Conservation (phyloP, 129 eudicot species). For the Tagetes patula region DNA sequence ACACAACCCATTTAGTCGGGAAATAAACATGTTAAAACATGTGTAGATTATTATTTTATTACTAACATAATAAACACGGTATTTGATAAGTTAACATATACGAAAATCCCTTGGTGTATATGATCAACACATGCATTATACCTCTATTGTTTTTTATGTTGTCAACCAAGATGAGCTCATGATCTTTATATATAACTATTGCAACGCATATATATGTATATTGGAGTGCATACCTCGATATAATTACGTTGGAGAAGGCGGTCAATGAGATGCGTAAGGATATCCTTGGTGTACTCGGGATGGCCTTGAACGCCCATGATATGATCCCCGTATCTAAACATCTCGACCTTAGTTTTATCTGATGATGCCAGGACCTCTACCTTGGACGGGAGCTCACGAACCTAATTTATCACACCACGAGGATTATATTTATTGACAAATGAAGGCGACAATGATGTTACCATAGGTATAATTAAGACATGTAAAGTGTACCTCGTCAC, state of each 20-base stretch:
- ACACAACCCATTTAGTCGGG: no score
- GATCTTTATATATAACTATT: not conserved
- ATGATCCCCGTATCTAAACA: slow-evolving; percentile 82
- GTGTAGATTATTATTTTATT: no score
- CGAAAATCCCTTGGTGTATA: no score
- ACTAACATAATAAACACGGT: no score
- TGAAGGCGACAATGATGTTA: not conserved
- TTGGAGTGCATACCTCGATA: slow-evolving; percentile 50
- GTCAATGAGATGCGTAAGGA: slow-evolving; percentile 74
- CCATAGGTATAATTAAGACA: not conserved
- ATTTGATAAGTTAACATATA: no score
- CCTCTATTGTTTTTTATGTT: no score
- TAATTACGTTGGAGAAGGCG: slow-evolving; percentile 65
- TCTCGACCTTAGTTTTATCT: slow-evolving; percentile 65
- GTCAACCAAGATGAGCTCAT: no score
- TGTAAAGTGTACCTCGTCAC: slow-evolving; percentile 62
- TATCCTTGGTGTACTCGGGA: slow-evolving; percentile 94
- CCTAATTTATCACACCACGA: slow-evolving; percentile 30
- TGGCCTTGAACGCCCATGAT: slow-evolving; percentile 98
- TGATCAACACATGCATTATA: no score
- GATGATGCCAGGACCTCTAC: slow-evolving; percentile 85
- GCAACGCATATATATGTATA: not conserved
- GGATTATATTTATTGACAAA: not conserved
- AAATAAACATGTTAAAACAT: not conserved
- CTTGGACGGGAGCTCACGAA: slow-evolving; percentile 72